Conservation (phyloP, 352 stramenopile species). For the Lagenidium sp. region DNA sequence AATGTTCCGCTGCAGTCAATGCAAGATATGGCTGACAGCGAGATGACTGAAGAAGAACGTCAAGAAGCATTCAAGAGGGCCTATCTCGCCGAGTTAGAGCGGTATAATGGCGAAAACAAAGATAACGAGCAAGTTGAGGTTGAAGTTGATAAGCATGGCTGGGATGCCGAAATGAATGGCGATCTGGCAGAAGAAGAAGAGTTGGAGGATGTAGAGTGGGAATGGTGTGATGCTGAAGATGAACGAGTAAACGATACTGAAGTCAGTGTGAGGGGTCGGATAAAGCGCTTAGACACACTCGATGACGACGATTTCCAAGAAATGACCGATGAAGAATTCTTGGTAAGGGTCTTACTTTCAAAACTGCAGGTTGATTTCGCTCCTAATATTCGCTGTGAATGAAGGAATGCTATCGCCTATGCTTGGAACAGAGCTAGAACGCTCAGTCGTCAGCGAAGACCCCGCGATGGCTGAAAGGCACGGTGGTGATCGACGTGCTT, state of each 20-base stretch:
- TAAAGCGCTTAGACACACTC: conserved; percentile 53
- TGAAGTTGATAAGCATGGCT: conserved; percentile 73
- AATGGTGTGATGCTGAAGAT: conserved; percentile 69
- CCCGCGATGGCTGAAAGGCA: conserved; percentile 38
- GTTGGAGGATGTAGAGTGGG: conserved; percentile 77
- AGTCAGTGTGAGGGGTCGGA: conserved; percentile 54
- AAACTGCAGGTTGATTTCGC: too few species aligned
- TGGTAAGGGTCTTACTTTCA: conserved; percentile 28
- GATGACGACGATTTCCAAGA: conserved; percentile 74
- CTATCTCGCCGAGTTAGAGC: conserved; percentile 76
- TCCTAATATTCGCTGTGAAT: not conserved
- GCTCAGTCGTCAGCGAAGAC: conserved; percentile 48
- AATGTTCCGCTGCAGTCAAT: conserved; percentile 37
- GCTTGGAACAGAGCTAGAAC: conserved; percentile 15
- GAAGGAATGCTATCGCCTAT: conserved; percentile 71
- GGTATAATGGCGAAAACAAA: conserved; percentile 81
- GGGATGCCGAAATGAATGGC: conserved; percentile 78
- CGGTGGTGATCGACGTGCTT: conserved; percentile 49
- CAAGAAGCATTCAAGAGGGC: conserved; percentile 77
- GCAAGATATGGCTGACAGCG: conserved; percentile 39
- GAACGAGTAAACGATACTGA: conserved; percentile 28
- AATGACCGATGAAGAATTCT: conserved; percentile 82
- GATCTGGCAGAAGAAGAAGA: conserved; percentile 66
- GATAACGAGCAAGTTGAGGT: conserved; percentile 73
- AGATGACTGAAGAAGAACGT: conserved; percentile 74